Evolutionary conservation across 2,329 filamentous ascomycete species (phyloP), one percentile per base, ranked within the genome.

Genomic region (Trichoderma citrinoviride): DNA sequence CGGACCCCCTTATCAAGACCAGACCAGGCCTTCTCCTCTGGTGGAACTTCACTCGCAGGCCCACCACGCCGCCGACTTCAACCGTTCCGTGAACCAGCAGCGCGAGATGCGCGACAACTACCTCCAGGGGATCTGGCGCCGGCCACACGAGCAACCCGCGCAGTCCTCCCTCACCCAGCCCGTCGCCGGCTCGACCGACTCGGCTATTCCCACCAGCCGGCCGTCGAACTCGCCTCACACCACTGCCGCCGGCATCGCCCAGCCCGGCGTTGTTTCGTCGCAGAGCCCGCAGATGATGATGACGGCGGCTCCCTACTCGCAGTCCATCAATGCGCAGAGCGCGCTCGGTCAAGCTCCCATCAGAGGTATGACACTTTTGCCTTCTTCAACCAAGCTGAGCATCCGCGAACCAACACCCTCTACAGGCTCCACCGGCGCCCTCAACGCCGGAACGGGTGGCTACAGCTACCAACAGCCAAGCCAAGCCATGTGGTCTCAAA

Each of bases 1-100:
- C 15, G 95, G 93, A 25, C 88, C 90, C 43, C 83, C 93, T 10
- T 99, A 97, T 78, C 90, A 94, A 76, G 95, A 98, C 75, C 85
- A 92, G 70, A 91, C 89, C 8, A 88, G 93, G 74, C 83, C 92
- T 12, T 91, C 89, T 68, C 86, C 89, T 33, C 83, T 91, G 29
- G 82, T 86, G 53, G 94, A 98, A 71, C 87, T 98, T 61, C 83
- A 95, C 69, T 90, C 90, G 52, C 93, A 97, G 76, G 92, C 93
- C 29, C 87, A 92, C 57, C 92, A 96, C 68, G 90, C 94, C 19
- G 92, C 92, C 65, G 94, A 98, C 70, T 96, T 90, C 79, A 98
- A 94, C 79, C 92, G 95, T 71, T 85, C 86, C 53, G 82, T 98
- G 58, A 92, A 90, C 72, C 86, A 90, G 70, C 90, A 93, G 76